phyloP scores from a whole-genome alignment of 345 rosid genomes.

The Gynandropsis gynandra region DNA sequence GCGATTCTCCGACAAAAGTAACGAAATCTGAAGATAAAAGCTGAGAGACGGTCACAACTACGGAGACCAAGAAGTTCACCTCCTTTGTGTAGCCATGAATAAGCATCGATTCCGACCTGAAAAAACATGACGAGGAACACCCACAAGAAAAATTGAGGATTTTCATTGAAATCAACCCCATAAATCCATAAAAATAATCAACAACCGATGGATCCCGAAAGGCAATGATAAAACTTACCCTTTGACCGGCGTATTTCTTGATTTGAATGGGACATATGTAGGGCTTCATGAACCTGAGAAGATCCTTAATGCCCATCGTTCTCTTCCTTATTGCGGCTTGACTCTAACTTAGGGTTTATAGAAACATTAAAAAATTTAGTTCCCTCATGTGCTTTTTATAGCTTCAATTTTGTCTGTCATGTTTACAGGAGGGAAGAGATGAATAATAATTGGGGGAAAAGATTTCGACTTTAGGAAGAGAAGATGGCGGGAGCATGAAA shows the following conservation, averaged over 20 bases:
- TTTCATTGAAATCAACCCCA: conserved; percentile 16
- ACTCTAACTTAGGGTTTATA: conserved; percentile 25
- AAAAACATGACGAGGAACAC: conserved; percentile 7
- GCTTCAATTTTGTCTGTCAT: background rate
- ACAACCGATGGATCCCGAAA: background rate
- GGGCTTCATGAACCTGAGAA: conserved; percentile 84
- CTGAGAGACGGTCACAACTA: background rate
- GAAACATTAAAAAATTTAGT: background rate
- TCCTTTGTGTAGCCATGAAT: conserved; percentile 95
- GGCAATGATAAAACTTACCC: conserved; percentile 32
- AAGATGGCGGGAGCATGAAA: conserved; percentile 18
- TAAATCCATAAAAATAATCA: background rate
- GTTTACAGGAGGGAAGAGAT: background rate
- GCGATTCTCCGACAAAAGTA: background rate
- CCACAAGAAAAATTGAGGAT: background rate
- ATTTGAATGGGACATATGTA: conserved; percentile 65
- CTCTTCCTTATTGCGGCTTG: conserved; percentile 22
- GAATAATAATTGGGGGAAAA: background rate
- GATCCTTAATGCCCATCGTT: conserved; percentile 79
- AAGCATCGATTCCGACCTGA: conserved; percentile 96
- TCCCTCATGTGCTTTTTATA: background rate
- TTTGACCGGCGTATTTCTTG: conserved; percentile 64
- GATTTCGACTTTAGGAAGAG: background rate
- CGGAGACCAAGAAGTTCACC: conserved; percentile 31
- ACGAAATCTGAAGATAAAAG: background rate